phyloP scores from a whole-genome alignment of 2,329 filamentous ascomycete genomes.

The Tolypocladium endophyticum region DNA sequence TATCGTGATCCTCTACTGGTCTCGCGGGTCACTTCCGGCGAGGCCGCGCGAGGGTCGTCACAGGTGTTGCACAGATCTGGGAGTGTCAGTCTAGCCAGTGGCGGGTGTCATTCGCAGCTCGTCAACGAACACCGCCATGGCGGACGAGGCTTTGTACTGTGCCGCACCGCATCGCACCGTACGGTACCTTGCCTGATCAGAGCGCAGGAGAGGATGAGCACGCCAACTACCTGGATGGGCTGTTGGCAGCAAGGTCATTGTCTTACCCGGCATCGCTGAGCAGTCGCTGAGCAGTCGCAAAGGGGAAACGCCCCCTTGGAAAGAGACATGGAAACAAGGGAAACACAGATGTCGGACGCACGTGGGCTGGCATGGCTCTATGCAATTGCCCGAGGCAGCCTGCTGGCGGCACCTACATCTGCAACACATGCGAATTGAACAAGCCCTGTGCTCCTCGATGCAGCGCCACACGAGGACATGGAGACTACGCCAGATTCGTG shows the following conservation, averaged over 20 bases:
- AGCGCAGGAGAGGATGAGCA: neutral
- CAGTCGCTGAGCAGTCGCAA: neutral
- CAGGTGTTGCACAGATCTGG: conserved; percentile 1
- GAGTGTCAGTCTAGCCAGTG: neutral
- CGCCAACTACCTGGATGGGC: neutral
- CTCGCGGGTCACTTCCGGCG: conserved; percentile 3
- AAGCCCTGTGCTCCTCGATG: neutral
- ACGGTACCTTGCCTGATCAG: neutral
- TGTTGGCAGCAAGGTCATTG: neutral
- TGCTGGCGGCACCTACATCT: neutral
- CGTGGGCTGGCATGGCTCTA: neutral
- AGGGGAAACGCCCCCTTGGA: neutral
- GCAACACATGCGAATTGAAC: neutral
- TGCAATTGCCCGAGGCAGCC: neutral
- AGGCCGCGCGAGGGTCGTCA: conserved; percentile 1
- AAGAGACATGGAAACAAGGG: neutral
- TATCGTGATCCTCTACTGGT: neutral
- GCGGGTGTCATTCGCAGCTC: neutral
- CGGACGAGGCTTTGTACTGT: neutral
- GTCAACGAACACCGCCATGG: neutral
- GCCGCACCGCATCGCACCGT: neutral
- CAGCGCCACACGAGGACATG: neutral
- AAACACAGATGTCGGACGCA: neutral
- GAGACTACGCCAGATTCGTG: neutral
- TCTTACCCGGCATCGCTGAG: neutral